Evolutionary conservation across 495 filamentous ascomycete species (phyloP).

Genomic region (Apodospora peruviana): DNA sequence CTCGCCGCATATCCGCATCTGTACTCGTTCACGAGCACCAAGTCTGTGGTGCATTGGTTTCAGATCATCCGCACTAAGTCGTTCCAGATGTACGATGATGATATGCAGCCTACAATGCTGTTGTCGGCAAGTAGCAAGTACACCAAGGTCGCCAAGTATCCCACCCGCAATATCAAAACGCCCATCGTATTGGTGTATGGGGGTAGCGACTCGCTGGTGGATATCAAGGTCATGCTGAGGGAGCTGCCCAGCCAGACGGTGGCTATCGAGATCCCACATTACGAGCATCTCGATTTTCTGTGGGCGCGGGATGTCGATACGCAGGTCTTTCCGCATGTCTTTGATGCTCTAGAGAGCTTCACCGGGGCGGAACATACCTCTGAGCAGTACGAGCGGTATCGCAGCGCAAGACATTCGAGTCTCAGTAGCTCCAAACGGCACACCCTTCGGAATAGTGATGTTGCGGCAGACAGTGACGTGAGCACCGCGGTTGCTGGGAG

Average conservation of each 20-base stretch:
- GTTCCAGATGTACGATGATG: slow-evolving; percentile 98
- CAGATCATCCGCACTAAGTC: slow-evolving; percentile 93
- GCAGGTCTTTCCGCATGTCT: slow-evolving; percentile 86
- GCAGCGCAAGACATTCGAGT: slow-evolving; percentile 29
- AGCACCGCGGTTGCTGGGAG: slow-evolving; percentile 23
- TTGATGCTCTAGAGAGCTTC: slow-evolving; percentile 74
- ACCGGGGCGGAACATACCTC: slow-evolving; percentile 43
- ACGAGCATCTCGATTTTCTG: slow-evolving; percentile 96
- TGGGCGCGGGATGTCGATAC: slow-evolving; percentile 81
- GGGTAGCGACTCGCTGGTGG: slow-evolving; percentile 89
- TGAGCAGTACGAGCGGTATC: slow-evolving; percentile 47
- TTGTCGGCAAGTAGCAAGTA: slow-evolving; percentile 43
- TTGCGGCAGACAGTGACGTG: slow-evolving; percentile 28
- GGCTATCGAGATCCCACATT: slow-evolving; percentile 78
- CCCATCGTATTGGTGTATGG: slow-evolving; percentile 92
- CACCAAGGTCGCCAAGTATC: slow-evolving; percentile 88
- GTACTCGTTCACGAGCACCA: slow-evolving; percentile 93
- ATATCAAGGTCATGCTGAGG: slow-evolving; percentile 85
- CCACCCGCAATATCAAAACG: slow-evolving; percentile 93
- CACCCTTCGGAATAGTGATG: slow-evolving; percentile 12
- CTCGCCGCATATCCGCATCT: slow-evolving; percentile 95
- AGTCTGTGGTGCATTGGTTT: slow-evolving; percentile 97
- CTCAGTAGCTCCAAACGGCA: slow-evolving; percentile 26
- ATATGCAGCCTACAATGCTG: slow-evolving; percentile 55
- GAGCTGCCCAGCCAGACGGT: slow-evolving; percentile 80